Base-by-base conservation (phyloP, 2,329 filamentous ascomycete species). In the Epichloe festucae region DNA sequence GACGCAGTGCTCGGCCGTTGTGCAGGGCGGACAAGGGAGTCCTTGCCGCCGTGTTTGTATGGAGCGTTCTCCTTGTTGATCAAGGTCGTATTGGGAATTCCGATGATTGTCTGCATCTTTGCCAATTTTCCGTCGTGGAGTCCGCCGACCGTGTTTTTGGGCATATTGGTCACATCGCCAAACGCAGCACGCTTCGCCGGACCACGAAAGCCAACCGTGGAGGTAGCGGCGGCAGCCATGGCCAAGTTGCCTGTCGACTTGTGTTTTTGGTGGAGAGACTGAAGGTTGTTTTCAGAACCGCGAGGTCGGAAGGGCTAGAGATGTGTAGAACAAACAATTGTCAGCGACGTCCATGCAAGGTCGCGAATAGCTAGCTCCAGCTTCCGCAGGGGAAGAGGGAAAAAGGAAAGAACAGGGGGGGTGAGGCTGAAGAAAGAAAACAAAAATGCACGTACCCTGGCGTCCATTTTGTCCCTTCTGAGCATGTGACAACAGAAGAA, bases 141-240 rank as follows among this genome's bases (percentile, higher is more conserved):
- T 43, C 53, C 58, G 31, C 61, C 54, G 36, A 60, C 60, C 38
- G 58, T 56, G 45, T 66, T 64, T 55, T 71, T 70, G 41, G 73
- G 63, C 45, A 76, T 82, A 62, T 90, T 91, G 73, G 86, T 93
- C 55, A 93, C 78, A 65, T 95, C 89, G 48, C 80, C 86, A 67
- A 94, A 89, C 12, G 82, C 87, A 55, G 83, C 82, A 58, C 89
- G 82, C 72, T 90, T 93, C 51, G 82, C 74, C 52, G 79, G 64
- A 40, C 66, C 67, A 34, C 66, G 67, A 41, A 70, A 59, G 38
- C 67, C 67, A 21, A 54, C 56, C 19, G 55, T 53, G 12, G 58
- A 17, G 48, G 51, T 45, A 39, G 56, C 56, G 3, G 56, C 56
- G 12, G 58, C 57, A 34, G 63, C 55, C 59, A 62, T 65, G 40